Base-by-base conservation (phyloP, 225 moss, liverwort and hornwort species). In the Physcomitrium patens region DNA sequence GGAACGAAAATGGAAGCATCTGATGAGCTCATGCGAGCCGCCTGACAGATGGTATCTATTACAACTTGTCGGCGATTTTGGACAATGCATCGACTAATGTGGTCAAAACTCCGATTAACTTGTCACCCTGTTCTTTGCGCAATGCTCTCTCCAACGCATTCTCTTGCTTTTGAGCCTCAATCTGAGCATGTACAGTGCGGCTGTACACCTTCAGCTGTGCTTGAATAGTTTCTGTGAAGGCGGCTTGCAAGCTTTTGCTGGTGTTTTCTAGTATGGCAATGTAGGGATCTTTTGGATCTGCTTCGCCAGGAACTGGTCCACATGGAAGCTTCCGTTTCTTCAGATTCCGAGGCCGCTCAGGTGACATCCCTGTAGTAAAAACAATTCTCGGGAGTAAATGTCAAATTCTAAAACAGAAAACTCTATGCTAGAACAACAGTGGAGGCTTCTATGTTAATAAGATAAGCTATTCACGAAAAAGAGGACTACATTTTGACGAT, bases 41-140 rank as follows among this genome's bases (percentile, higher is more conserved):
- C 60, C 23, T 65, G 49, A 14, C 57, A 48, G 27, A 43, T 49
- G 27, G 50, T 45, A 53, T 53, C 24, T 64, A 69, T 71, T 68
- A 87, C 67, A 87, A 54, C 58, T 87, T 87, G 54, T 87, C 87
- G 0, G 81, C 87, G 45, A 87, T 84, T 73, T 87, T 87, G 41
- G 84, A 84, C 87, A 87, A 79, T 58, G 81, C 79, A 67, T 87
- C 87, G 26, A 87, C 81, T 78, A 87, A 84, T 70, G 84, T 69
- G 63, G 79, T 81, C 73, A 87, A 73, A 31, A 81, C 87, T 31
- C 84, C 78, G 67, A 87, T 76, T 70, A 87, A 69, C 68, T 84
- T 87, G 18, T 87, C 87, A 17, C 87, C 79, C 70, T 87, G 87
- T 31, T 87, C 87, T 73, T 79, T 87, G 55, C 84, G 83, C 76